These are phyloP conservation scores for Rachicladosporium sp. DNA, from an alignment of 2,329 filamentous ascomycete genomes.

Conservation along the genomic window DNA sequence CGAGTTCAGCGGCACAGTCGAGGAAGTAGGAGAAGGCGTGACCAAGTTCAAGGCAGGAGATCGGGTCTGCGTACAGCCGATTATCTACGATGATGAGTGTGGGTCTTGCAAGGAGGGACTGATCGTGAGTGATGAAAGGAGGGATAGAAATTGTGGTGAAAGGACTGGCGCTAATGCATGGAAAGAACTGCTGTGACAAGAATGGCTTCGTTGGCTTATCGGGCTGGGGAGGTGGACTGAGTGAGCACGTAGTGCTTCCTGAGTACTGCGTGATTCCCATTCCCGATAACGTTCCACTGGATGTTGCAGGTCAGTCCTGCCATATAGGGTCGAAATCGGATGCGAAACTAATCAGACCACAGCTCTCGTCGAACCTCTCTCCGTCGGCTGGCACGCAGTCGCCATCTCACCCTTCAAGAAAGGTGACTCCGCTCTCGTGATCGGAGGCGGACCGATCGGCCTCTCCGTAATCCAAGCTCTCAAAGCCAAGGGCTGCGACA, in stretches of 20 bases:
- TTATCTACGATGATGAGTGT: conserved; percentile 43
- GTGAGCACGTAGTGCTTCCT: conserved; percentile 40
- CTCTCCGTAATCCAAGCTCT: conserved; percentile 38
- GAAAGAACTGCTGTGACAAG: conserved; percentile 39
- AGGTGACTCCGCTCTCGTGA: conserved; percentile 35
- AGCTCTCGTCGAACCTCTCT: conserved; percentile 42
- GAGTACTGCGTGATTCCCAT: conserved; percentile 34
- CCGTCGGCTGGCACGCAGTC: conserved; percentile 46
- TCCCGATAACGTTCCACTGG: conserved; percentile 39
- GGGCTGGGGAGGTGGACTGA: conserved; percentile 39
- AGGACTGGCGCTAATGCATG: too few species aligned
- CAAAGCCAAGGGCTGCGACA: conserved; percentile 29
- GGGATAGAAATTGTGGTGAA: too few species aligned
- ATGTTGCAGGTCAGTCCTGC: conserved; percentile 30
- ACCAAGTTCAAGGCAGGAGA: conserved; percentile 37
- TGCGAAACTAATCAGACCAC: not conserved
- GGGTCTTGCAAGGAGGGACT: conserved; percentile 39
- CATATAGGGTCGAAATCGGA: too few species aligned
- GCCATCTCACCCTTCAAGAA: conserved; percentile 37
- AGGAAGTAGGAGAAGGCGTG: conserved; percentile 40
- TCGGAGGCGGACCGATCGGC: conserved; percentile 44
- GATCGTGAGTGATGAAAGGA: too few species aligned
- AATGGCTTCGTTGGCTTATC: conserved; percentile 31
- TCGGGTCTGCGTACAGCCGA: conserved; percentile 39
- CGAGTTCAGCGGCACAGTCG: conserved; percentile 40